These are phyloP conservation scores for Saccharomyces hybrid DNA, from an alignment of 1,139 yeast genomes.

Conservation along the genomic window DNA sequence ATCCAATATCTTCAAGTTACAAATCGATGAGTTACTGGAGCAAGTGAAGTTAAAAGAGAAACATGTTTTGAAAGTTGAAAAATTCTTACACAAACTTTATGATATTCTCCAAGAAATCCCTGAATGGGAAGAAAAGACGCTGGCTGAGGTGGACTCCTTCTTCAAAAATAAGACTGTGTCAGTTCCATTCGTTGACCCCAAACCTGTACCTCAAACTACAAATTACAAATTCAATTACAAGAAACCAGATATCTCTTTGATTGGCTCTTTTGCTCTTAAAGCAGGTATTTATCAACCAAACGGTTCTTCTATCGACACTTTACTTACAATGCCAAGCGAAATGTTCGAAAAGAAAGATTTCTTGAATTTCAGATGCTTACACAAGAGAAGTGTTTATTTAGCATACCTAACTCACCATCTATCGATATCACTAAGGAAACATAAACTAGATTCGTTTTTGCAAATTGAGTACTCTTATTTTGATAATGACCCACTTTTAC, in stretches of 20 bases:
- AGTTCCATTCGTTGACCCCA: slow-evolving; percentile 87
- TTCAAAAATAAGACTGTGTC: slow-evolving; percentile 44
- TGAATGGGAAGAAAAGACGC: slow-evolving; percentile 42
- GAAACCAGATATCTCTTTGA: slow-evolving; percentile 70
- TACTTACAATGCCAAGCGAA: slow-evolving; percentile 70
- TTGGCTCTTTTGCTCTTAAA: slow-evolving; percentile 85
- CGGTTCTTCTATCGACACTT: slow-evolving; percentile 65
- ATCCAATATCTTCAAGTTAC: slow-evolving; percentile 87
- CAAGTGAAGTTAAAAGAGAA: slow-evolving; percentile 70
- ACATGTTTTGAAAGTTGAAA: slow-evolving; percentile 61
- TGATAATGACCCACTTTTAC: slow-evolving; percentile 61
- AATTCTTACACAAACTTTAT: slow-evolving; percentile 67
- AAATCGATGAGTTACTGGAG: slow-evolving; percentile 80
- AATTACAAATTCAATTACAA: slow-evolving; percentile 64
- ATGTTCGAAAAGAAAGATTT: slow-evolving; percentile 82
- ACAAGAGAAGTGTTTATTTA: slow-evolving; percentile 80
- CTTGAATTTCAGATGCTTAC: slow-evolving; percentile 79
- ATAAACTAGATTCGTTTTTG: slow-evolving; percentile 42
- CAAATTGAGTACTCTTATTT: slow-evolving; percentile 52
- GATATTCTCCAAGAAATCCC: slow-evolving; percentile 61
- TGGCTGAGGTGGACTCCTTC: slow-evolving; percentile 48
- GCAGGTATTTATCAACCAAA: slow-evolving; percentile 61
- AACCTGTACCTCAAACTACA: slow-evolving; percentile 49
- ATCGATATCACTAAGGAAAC: slow-evolving; percentile 45
- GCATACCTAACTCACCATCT: slow-evolving; percentile 68